Percentiles rank a stretch among this genome's conserved stretches.
These are phyloP conservation scores for Cordyceps pruinosa DNA, from an alignment of 2,329 filamentous ascomycete genomes.

Conservation along the genomic window DNA sequence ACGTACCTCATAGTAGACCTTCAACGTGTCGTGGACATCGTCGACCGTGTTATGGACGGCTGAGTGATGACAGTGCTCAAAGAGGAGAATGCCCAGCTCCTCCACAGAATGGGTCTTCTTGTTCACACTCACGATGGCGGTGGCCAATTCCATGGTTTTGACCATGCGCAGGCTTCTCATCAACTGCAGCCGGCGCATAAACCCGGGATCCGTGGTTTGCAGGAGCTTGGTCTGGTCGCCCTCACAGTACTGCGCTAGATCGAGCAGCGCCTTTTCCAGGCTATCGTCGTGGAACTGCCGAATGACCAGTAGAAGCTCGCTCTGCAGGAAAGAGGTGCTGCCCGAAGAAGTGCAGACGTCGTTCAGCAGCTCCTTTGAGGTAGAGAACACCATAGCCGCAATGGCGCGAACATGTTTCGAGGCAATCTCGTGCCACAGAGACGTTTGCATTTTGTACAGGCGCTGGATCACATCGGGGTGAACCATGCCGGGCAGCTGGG, in stretches of 20 bases:
- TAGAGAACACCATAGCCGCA: slow-evolving; percentile 12
- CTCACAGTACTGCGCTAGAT: slow-evolving; percentile 11
- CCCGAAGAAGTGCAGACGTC: slow-evolving; percentile 13
- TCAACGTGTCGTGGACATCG: slow-evolving; percentile 30
- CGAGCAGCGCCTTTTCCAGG: slow-evolving; percentile 6
- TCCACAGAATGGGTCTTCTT: background rate
- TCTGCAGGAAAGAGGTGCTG: slow-evolving; percentile 14
- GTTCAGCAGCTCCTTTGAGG: slow-evolving; percentile 16
- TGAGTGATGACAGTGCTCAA: slow-evolving; percentile 12
- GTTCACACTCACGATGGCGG: background rate
- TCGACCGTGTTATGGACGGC: slow-evolving; percentile 22
- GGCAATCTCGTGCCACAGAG: slow-evolving; percentile 25
- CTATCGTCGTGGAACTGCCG: background rate
- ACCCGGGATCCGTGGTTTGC: slow-evolving; percentile 20
- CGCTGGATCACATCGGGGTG: slow-evolving; percentile 25
- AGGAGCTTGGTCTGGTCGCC: slow-evolving; percentile 15
- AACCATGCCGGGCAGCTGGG: slow-evolving; percentile 26
- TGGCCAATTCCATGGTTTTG: background rate
- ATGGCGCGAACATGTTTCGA: slow-evolving; percentile 20
- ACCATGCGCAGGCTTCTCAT: slow-evolving; percentile 19
- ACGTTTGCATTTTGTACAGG: slow-evolving; percentile 26
- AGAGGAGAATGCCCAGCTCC: background rate
- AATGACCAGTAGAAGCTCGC: slow-evolving; percentile 13
- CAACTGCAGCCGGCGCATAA: slow-evolving; percentile 17
- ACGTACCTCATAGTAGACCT: slow-evolving; percentile 31